A percentile compares a stretch with the other conserved stretches of the same genome.
These are phyloP conservation scores for Lachnellula cervina DNA, from an alignment of 2,329 filamentous ascomycete genomes.

Conservation along the genomic window DNA sequence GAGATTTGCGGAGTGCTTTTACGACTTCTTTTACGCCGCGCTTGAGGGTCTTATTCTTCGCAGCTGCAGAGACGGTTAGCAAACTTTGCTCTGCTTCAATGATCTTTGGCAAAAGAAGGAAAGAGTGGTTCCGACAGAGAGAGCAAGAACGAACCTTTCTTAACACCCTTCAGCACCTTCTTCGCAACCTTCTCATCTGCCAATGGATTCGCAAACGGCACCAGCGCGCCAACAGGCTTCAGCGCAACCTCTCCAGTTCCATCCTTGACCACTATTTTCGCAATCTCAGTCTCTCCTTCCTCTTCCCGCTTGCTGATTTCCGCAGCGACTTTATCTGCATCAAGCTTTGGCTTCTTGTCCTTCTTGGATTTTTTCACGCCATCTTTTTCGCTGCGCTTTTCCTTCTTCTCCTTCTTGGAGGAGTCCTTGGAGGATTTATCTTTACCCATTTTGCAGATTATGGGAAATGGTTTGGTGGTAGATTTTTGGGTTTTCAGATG, in stretches of 20 bases:
- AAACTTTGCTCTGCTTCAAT: neutral
- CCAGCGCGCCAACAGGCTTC: conserved; percentile 55
- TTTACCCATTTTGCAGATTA: conserved; percentile 27
- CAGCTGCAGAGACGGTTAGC: conserved; percentile 53
- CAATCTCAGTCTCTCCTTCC: conserved; percentile 32
- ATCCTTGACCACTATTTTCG: conserved; percentile 27
- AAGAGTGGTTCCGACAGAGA: neutral
- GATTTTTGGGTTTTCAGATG: neutral
- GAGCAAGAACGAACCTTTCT: conserved; percentile 43
- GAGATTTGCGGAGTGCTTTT: conserved; percentile 93
- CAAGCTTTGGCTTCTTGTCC: conserved; percentile 36
- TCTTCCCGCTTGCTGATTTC: conserved; percentile 54
- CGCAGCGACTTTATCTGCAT: conserved; percentile 48
- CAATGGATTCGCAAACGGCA: conserved; percentile 78
- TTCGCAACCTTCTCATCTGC: conserved; percentile 71
- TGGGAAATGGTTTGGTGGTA: neutral
- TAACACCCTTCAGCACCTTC: conserved; percentile 61
- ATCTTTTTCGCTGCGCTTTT: conserved; percentile 51
- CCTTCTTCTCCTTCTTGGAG: conserved; percentile 60
- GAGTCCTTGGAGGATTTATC: conserved; percentile 30
- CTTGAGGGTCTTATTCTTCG: conserved; percentile 92
- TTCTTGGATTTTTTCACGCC: conserved; percentile 43
- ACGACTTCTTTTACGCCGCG: conserved; percentile 98
- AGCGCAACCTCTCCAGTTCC: conserved; percentile 38
- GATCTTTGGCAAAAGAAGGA: neutral